Conservation (phyloP, 2,329 filamentous ascomycete genomes). For the Aspergillus aculeatinus region DNA sequence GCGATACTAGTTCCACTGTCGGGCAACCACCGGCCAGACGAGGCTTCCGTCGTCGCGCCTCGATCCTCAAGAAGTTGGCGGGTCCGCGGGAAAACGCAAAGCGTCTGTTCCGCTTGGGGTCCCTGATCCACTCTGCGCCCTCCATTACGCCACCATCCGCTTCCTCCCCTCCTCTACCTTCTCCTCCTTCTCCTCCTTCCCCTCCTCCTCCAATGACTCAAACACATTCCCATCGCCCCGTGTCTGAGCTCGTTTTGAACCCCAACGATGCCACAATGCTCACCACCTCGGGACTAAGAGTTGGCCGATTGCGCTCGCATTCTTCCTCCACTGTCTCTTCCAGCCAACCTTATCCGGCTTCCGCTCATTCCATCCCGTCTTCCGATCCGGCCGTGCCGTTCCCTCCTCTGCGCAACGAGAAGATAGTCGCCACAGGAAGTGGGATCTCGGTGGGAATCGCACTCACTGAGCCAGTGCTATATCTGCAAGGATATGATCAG, state of each 20-base stretch:
- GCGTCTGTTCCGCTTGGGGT: conserved; percentile 45
- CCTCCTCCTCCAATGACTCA: conserved; percentile 25
- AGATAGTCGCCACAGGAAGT: conserved; percentile 49
- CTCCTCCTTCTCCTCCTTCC: conserved; percentile 11
- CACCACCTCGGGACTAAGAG: conserved; percentile 18
- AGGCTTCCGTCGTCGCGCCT: conserved; percentile 23
- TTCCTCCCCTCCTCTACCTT: conserved; percentile 21
- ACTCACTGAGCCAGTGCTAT: conserved; percentile 50
- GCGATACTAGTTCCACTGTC: conserved; percentile 18
- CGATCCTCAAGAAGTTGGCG: conserved; percentile 44
- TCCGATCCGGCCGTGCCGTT: conserved; percentile 32
- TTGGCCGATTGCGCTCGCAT: conserved; percentile 28
- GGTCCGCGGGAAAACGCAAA: conserved; percentile 49
- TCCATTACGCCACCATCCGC: conserved; percentile 24
- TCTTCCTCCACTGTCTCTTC: conserved; percentile 31
- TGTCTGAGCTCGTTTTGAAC: conserved; percentile 38
- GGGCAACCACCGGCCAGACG: conserved; percentile 29
- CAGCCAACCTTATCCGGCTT: conserved; percentile 21
- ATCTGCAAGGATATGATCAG: conserved; percentile 50
- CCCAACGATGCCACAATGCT: conserved; percentile 36
- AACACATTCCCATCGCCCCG: conserved; percentile 29
- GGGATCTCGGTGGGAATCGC: conserved; percentile 49
- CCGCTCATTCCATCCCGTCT: conserved; percentile 21
- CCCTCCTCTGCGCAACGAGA: conserved; percentile 45
- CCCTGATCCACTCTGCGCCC: conserved; percentile 25